Evolutionary conservation across 2,329 filamentous ascomycete species (phyloP), one percentile per base, ranked within the genome.

Genomic region (Pseudogymnoascus sp.): DNA sequence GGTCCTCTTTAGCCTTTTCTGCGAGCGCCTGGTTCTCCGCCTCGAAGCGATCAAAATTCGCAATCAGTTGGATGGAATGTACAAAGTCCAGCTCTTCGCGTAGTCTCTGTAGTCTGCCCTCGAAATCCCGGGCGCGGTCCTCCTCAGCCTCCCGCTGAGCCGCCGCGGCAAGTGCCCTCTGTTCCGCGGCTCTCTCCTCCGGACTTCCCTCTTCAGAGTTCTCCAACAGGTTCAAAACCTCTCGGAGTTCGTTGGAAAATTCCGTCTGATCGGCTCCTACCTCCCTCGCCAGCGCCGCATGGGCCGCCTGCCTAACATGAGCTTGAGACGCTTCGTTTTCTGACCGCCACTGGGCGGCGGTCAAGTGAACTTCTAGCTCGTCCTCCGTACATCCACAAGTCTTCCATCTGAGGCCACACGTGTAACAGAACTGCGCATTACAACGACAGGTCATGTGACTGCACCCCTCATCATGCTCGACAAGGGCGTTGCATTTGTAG

Each of bases 361-460:
- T 45, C 62, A 83, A 82, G 38, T 81, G 64, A 1, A 62, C 67
- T 2, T 61, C 58, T 1, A 85, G 75, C 65, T 83, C 75, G 11
- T 74, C 67, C 73, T 79, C 77, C 1, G 76, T 79, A 72, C 91
- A 94, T 1, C 74, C 75, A 71, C 90, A 94, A 0, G 86, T 89
- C 67, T 85, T 83, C 91, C 91, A 95, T 62, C 79, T 81, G 23
- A 76, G 73, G 4, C 85, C 85, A 72, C 91, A 95, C 2, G 92
- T 83, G 76, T 93, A 94, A 78, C 91, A 95, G 74, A 95, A 95
- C 69, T 94, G 80, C 7, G 88, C 87, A 38, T 84, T 87, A 72
- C 91, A 96, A 38, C 88, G 84, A 68, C 91, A 95, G 4, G 86
- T 93, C 86, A 95, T 95, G 72, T 94, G 91, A 73, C 92, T 89